Conservation (phyloP, 1,284 basidiomycete genomes). For the Stereum hirsutum region DNA sequence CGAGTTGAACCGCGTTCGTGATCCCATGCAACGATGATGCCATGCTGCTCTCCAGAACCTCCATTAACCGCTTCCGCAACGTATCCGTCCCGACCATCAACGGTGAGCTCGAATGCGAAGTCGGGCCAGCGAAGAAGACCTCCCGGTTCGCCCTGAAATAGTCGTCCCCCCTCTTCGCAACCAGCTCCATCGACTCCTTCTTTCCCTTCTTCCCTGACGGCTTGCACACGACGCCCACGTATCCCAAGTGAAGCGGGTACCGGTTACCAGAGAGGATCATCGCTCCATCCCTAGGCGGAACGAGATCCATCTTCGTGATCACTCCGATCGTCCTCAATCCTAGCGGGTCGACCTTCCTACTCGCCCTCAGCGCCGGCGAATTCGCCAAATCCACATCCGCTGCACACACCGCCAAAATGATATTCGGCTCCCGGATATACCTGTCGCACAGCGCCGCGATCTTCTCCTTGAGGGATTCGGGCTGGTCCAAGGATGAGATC, state of each 20-base stretch:
- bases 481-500: conserved; percentile 91
- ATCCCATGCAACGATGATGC: conserved; percentile 91
- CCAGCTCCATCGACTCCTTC: conserved; percentile 35
- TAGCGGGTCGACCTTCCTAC: conserved; percentile 89
- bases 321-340: conserved; percentile 96
- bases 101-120: too few species aligned
- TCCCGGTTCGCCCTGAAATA: conserved; percentile 75
- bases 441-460: conserved; percentile 87
- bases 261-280: conserved; percentile 82
- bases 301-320: conserved; percentile 98
- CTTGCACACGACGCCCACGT: conserved; percentile 96
- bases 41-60: conserved; percentile 96
- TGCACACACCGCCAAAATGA: conserved; percentile 95
- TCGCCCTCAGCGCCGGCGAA: conserved; percentile 90
- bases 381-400: conserved; percentile 99
- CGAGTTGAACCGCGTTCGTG: conserved; percentile 93
- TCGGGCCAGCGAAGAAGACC: conserved; percentile 50
- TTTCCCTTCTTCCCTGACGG: conserved; percentile 38
- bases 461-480: conserved; percentile 90
- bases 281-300: conserved; percentile 79
- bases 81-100: conserved; percentile 89
- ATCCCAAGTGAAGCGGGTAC: conserved; percentile 96
- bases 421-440: conserved; percentile 97
- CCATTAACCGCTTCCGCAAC: conserved; percentile 85
- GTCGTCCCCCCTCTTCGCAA: conserved; percentile 68